A percentile compares a stretch with the other conserved stretches of the same genome.
Conservation (phyloP, 208 protist genomes). For the Vickermania spadyakhi region DNA sequence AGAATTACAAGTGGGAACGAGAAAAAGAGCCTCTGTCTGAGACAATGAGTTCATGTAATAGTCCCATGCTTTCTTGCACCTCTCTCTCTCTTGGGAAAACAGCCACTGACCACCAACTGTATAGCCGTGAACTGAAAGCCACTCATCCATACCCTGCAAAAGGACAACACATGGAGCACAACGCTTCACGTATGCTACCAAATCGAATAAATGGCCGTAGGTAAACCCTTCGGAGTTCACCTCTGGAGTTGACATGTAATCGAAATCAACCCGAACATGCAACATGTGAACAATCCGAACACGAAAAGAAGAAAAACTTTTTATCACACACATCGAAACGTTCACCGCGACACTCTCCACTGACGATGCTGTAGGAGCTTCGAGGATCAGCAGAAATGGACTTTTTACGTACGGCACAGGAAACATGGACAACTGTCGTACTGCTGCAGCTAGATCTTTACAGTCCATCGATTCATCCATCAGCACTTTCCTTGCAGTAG, state of each 20-base stretch:
- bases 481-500: constrained; percentile 29
- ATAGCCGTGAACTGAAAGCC: constrained; percentile 23
- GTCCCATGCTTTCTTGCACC: constrained; percentile 20
- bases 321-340: constrained; percentile 4
- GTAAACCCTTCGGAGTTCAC: constrained; percentile 11
- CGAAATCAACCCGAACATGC: constrained; percentile 25
- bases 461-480: constrained; percentile 32
- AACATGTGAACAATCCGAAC: constrained; percentile 22
- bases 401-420: constrained; percentile 39
- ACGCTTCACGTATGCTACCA: constrained; percentile 37
- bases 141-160: constrained; percentile 52
- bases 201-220: constrained; percentile 42
- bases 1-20: constrained; percentile 37
- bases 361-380: constrained; percentile 3
- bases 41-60: constrained; percentile 58
- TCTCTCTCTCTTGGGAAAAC: too few species aligned
- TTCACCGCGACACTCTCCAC: constrained; percentile 13
- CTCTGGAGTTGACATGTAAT: not conserved
- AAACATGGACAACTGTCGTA: constrained; percentile 42
- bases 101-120: too few species aligned
- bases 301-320: constrained; percentile 17
- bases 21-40: constrained; percentile 46
- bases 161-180: constrained; percentile 52
- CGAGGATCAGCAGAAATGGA: constrained; percentile 47
- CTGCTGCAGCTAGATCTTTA: constrained; percentile 31